Base-by-base conservation (phyloP, 192 early-diverging fungal genomes). In the Rhizoclosmatium sp. region DNA sequence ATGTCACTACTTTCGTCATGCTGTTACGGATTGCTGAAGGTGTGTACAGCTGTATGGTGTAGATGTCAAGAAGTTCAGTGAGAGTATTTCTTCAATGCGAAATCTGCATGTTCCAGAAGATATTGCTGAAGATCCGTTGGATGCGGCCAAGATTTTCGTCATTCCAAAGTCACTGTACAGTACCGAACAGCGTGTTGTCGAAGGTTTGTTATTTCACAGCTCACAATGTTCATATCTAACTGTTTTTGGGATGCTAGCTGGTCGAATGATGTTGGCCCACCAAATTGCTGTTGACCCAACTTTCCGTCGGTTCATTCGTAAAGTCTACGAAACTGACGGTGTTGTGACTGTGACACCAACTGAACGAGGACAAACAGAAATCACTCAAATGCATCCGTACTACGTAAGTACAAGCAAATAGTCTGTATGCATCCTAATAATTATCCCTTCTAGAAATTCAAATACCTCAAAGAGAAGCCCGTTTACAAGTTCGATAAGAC, bases 401-500 rank as follows among this genome's bases (percentile, higher is more conserved):
- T 91, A 89, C 69, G 87, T 89, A 78, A 64, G 74, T 66, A 3
- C 5, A 10, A 4, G 42, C 19, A 81, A 81, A 5, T 19, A 51
- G 2, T 23, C 47, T 82, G 68, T 2, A 14, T 10, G 59, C 64
- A 31, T 19, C 67, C 47, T 60, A 69, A 48, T 21, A 16, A 3
- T 41, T 79, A 51, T 65, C 59, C 48, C 48, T 31, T 39, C 61
- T 14, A 93, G 82, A 89, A 91, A 3, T 96, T 97, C 87, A 97
- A 97, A 87, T 97, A 92, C 49, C 75, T 99, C 61, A 79, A 81
- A 16, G 87, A 92, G 47, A 98, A 97, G 80, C 94, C 91, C 16
- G 83, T 93, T 4, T 82, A 81, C 1, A 90, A 87, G 48, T 95
- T 96, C 71, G 87, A 88, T 5, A 85, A 89, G 66, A 92, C 89